Conservation (phyloP, 1,284 basidiomycete genomes). For the Cryptococcus sp. region DNA sequence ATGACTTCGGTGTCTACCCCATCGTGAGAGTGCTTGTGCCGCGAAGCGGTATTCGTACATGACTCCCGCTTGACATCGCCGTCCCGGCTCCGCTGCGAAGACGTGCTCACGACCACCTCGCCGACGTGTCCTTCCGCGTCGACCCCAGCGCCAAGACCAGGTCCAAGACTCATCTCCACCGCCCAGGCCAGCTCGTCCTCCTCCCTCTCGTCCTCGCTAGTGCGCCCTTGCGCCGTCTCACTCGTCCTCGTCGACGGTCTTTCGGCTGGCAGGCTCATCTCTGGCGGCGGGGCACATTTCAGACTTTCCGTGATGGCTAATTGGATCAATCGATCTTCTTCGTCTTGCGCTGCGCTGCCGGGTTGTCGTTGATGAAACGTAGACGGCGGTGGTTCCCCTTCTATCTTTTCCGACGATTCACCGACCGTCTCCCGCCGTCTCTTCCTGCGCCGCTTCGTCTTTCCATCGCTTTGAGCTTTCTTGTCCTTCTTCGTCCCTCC, state of each 20-base stretch:
- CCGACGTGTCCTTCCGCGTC: conserved; percentile 11
- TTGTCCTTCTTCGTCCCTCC: conserved; percentile 30
- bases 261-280: neutral
- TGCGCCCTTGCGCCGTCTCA: conserved; percentile 1
- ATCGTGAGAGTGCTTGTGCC: neutral
- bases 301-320: conserved; percentile 31
- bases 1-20: neutral
- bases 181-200: conserved; percentile 55
- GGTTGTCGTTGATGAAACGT: neutral
- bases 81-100: too few species aligned
- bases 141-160: neutral
- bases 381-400: neutral
- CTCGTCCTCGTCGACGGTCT: neutral
- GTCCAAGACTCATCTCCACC: conserved; percentile 44
- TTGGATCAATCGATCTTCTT: conserved; percentile 30
- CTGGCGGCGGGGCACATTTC: neutral
- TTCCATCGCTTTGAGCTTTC: conserved; percentile 4
- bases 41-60: too few species aligned
- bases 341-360: conserved; percentile 1
- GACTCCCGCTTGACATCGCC: too few species aligned
- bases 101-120: conserved; percentile 8
- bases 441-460: conserved; percentile 8
- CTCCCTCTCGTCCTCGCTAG: conserved; percentile 29
- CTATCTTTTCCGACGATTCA: neutral
- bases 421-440: conserved; percentile 4